Percentiles rank a stretch among this genome's conserved stretches.
Conservation (phyloP, 306 rosid species). For the Vicia faba region DNA sequence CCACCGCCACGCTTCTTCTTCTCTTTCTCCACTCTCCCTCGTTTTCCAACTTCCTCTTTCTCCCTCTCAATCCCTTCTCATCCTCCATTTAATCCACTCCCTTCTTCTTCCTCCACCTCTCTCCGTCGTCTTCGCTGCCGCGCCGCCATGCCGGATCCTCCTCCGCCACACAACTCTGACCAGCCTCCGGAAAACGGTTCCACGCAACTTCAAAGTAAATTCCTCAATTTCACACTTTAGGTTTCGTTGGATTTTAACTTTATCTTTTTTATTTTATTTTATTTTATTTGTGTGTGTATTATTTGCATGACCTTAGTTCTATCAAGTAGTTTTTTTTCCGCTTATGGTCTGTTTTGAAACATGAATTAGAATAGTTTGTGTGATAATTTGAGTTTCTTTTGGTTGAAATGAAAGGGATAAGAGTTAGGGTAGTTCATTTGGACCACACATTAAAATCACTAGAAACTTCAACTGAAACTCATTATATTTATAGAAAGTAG, state of each 20-base stretch:
- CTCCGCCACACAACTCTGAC: constrained; percentile 41
- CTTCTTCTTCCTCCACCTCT: constrained; percentile 29
- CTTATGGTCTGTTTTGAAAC: not conserved
- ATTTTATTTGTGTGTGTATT: not conserved
- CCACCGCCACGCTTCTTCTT: not conserved
- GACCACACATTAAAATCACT: not conserved
- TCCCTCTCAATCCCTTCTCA: constrained; percentile 38
- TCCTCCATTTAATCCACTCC: constrained; percentile 34
- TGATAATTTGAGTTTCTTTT: not conserved
- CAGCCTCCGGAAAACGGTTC: constrained; percentile 39
- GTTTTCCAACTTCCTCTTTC: constrained; percentile 21
- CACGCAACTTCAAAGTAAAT: constrained; percentile 34
- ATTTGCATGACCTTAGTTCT: not conserved
- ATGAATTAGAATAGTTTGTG: not conserved
- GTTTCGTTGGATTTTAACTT: not conserved
- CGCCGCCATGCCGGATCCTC: constrained; percentile 52
- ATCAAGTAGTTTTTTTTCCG: not conserved
- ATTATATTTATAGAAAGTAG: not conserved
- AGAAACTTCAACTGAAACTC: not conserved
- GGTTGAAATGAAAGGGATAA: constrained; percentile 9
- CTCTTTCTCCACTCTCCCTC: constrained; percentile 6
- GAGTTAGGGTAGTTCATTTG: not conserved
- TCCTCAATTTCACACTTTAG: not conserved
- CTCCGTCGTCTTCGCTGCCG: constrained; percentile 43
- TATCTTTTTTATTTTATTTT: not conserved